Base-by-base conservation (phyloP, 495 filamentous ascomycete species). In the Trichoderma virens region DNA sequence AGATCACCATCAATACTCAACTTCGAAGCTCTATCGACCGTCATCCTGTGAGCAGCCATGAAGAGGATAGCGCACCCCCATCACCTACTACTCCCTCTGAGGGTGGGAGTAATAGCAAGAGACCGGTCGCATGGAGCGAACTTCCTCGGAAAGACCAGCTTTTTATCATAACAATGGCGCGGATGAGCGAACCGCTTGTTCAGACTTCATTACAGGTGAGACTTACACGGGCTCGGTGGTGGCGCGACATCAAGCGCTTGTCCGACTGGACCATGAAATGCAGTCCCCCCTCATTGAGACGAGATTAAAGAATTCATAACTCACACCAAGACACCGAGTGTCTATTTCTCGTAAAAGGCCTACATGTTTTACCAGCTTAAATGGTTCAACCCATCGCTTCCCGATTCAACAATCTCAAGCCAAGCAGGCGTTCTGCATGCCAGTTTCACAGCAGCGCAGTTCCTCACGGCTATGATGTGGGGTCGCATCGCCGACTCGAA, bases 381-480 rank as follows among this genome's bases (percentile, higher is more conserved):
- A 71, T 91, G 86, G 70, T 90, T 91, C 65, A 81, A 88, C 41
- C 78, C 80, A 59, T 81, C 73, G 39, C 79, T 90, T 23, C 81
- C 88, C 25, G 83, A 88, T 68, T 82, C 88, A 0, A 82, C 83
- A 41, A 90, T 94, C 65, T 85, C 91, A 8, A 83, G 82, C 27
- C 91, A 93, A 67, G 90, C 88, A 3, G 91, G 91, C 60, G 81
- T 93, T 34, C 78, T 96, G 47, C 87, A 90, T 66, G 89, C 88
- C 38, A 85, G 85, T 65, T 96, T 94, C 71, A 90, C 90, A 0
- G 88, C 87, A 6, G 88, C 90, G 7, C 91, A 96, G 76, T 92
- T 92, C 72, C 78, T 90, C 30, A 93, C 91, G 1, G 90, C 89
- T n/a, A 90, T 95, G 72, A 71, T 90, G 27, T 94, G 91, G 91